These are phyloP conservation scores for Flaveria ramosissima DNA, from an alignment of 129 eudicot genomes.

Conservation along the genomic window DNA sequence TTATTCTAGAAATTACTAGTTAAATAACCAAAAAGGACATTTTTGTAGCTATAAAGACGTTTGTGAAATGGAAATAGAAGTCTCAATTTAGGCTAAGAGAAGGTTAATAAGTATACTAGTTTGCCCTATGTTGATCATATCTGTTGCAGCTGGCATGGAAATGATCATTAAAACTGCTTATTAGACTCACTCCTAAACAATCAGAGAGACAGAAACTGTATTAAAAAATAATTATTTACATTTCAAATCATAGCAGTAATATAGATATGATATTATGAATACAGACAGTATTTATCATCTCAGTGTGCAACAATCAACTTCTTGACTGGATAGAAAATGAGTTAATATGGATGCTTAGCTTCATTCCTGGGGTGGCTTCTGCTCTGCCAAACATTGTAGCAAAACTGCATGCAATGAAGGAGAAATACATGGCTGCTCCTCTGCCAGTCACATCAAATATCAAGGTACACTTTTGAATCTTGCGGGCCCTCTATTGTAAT, in stretches of 20 bases:
- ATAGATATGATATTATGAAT: neutral
- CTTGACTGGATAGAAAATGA: slow-evolving; percentile 90
- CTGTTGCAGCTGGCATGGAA: neutral
- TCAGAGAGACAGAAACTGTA: neutral
- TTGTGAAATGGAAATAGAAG: too few relatives aligned
- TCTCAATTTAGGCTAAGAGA: neutral
- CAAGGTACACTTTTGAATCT: slow-evolving; percentile 44
- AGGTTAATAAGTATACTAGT: neutral
- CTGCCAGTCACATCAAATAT: slow-evolving; percentile 56
- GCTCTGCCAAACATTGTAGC: slow-evolving; percentile 58
- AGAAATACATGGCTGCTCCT: slow-evolving; percentile 72
- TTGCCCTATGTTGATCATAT: neutral
- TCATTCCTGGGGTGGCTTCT: slow-evolving; percentile 72
- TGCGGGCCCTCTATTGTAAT: neutral
- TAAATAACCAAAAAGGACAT: neutral
- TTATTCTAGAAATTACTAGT: neutral
- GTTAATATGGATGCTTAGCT: slow-evolving; percentile 76
- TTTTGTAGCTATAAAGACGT: too few relatives aligned
- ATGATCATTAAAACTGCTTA: neutral
- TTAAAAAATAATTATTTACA: neutral
- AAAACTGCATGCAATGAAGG: slow-evolving; percentile 79
- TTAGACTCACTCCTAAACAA: neutral
- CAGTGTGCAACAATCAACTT: slow-evolving; percentile 96
- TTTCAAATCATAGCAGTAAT: neutral
- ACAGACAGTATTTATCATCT: slow-evolving; percentile 82